Evolutionary conservation across 169 alveolate species (phyloP).

Genomic region (Ichthyophthirius multifiliis): DNA sequence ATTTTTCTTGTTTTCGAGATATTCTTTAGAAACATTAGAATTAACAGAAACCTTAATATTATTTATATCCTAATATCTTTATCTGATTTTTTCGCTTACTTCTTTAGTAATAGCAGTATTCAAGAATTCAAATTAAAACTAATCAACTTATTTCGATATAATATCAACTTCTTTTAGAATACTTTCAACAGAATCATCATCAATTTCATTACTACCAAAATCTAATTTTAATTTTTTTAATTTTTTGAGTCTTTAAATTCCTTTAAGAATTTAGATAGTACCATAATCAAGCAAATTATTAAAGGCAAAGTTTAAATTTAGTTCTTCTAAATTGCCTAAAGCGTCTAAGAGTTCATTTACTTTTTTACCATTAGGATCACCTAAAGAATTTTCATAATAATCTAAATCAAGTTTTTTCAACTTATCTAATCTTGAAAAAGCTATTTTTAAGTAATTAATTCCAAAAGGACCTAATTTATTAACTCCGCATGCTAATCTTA

Average conservation of each 20-base stretch:
- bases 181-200: not conserved
- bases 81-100: not conserved
- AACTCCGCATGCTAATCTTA: not conserved
- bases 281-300: not conserved
- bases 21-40: not conserved
- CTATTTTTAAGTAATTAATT: not conserved
- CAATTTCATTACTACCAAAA: not conserved
- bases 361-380: not conserved
- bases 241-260: not conserved
- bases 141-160: not conserved
- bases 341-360: not conserved
- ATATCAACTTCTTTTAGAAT: not conserved
- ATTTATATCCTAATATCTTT: not conserved
- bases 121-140: not conserved
- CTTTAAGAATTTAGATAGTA: not conserved
- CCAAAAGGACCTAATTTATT: constrained; percentile 13
- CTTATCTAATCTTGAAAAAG: not conserved
- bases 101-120: constrained; percentile 13
- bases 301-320: not conserved
- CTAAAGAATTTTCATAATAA: constrained; percentile 8
- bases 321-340: not conserved
- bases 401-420: not conserved
- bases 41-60: not conserved
- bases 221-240: not conserved
- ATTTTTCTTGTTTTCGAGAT: not conserved